Evolutionary conservation across 257 asterid genomes (phyloP), one percentile per base, ranked within the genome.

Genomic region (Handroanthus guayacan): DNA sequence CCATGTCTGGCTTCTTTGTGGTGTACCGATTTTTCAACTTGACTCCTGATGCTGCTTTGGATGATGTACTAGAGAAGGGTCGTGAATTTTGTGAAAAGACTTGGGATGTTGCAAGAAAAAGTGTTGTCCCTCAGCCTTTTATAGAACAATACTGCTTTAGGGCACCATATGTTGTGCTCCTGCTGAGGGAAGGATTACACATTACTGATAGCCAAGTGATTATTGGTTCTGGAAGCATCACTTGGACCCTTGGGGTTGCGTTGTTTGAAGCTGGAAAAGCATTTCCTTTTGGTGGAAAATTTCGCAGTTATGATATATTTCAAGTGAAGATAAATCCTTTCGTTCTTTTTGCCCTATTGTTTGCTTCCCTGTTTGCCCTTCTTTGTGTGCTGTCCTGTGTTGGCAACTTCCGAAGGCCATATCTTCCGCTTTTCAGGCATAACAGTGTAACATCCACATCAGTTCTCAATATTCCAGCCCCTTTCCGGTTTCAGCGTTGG

Each of bases 161-260:
- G 66, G 85, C 93, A 71, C 92, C 95, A 6, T 89, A 89, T 71
- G 58, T 89, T 13, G 92, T 85, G 68, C 78, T 81, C 43, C 86
- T 89, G 43, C 60, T 89, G 84, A 79, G 92, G 81, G 87, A 89
- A 85, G 95, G 95, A 51, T 76, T 89, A 80, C 92, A 89, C 65
- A 87, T 89, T 75, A 80, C 84, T n/a, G 92, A 87, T 65, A 78
- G 80, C 44, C 62, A 86, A 67, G 89, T 89, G 17, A 72, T 72
- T 68, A 75, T 87, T 64, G 92, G 84, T 58, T 89, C 95, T 39
- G 95, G 95, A 75, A 87, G 92, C 74, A 84, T 88, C 78, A 86
- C 95, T 43, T 87, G 95, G 95, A 86, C 95, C 9, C 89, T 87
- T 4, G 92, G 92, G 69, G 95, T 87, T 80, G 95, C 92, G 20